Evolutionary conservation across 2,329 filamentous ascomycete genomes (phyloP).

Genomic region (Periconia digitata): DNA sequence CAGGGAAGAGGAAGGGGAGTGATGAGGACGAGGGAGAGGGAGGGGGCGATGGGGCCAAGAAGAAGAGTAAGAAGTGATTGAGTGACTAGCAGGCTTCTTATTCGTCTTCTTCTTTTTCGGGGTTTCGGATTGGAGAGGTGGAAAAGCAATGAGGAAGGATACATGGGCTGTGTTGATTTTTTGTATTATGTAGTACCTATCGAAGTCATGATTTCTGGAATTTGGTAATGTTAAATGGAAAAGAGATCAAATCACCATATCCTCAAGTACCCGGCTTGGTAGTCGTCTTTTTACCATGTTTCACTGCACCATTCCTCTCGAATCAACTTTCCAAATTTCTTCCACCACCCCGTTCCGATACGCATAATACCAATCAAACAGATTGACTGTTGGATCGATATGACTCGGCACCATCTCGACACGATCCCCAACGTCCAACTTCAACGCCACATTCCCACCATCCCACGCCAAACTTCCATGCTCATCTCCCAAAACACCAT

Average conservation of each 20-base stretch:
- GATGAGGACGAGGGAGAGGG: slow-evolving; percentile 15
- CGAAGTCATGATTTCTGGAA: too few species aligned
- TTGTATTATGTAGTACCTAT: too few species aligned
- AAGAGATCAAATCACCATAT: background rate
- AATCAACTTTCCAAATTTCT: slow-evolving; percentile 56
- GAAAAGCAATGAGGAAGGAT: background rate
- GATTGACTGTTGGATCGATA: slow-evolving; percentile 58
- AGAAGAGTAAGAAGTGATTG: slow-evolving; percentile 23
- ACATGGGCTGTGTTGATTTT: too few species aligned
- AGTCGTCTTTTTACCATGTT: background rate
- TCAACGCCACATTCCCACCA: slow-evolving; percentile 20
- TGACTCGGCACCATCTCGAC: slow-evolving; percentile 58
- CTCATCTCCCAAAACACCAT: slow-evolving; percentile 53
- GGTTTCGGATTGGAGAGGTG: background rate
- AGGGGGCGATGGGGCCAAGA: slow-evolving; percentile 14
- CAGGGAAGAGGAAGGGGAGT: slow-evolving; percentile 20
- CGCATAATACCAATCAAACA: slow-evolving; percentile 56
- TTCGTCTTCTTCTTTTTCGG: background rate
- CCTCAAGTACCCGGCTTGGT: background rate
- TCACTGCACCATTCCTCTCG: slow-evolving; percentile 55
- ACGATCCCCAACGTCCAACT: slow-evolving; percentile 48
- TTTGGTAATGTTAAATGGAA: background rate
- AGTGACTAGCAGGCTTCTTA: background rate
- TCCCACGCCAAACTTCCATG: slow-evolving; percentile 53
- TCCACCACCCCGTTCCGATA: slow-evolving; percentile 52